phyloP scores from a whole-genome alignment of 2,329 filamentous ascomycete genomes.

The Zymoseptoria crescenta region DNA sequence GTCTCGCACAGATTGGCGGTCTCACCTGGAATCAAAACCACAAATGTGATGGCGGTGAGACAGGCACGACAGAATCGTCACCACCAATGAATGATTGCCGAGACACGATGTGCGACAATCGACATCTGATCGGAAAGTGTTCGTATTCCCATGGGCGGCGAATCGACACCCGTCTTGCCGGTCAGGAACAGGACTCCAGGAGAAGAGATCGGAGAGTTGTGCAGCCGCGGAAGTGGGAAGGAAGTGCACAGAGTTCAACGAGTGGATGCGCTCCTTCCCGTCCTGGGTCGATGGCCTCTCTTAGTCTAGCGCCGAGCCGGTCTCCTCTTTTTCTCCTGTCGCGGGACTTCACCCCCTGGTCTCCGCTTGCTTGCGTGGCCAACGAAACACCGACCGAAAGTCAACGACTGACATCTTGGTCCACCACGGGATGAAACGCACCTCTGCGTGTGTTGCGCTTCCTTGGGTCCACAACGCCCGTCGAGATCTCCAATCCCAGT shows the following conservation, averaged over 20 bases:
- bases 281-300: neutral
- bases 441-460: neutral
- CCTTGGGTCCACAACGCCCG: neutral
- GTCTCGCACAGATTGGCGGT: neutral
- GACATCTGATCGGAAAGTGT: neutral
- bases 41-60: neutral
- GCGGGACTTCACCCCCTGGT: neutral
- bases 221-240: neutral
- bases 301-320: neutral
- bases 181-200: neutral
- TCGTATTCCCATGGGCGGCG: neutral
- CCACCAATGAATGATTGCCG: neutral
- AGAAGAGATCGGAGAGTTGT: neutral
- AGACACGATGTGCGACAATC: neutral
- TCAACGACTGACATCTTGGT: neutral
- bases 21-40: neutral
- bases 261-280: neutral
- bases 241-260: neutral
- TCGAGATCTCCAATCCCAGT: neutral
- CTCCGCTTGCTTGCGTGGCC: slow-evolving; percentile 8
- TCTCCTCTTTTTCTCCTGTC: neutral
- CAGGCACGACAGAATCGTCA: no score
- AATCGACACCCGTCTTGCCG: neutral
- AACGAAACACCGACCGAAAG: slow-evolving; percentile 2
- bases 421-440: slow-evolving; percentile 9